phyloP scores from a whole-genome alignment of 2,329 filamentous ascomycete species.

The Aspergillus luchuensis region DNA sequence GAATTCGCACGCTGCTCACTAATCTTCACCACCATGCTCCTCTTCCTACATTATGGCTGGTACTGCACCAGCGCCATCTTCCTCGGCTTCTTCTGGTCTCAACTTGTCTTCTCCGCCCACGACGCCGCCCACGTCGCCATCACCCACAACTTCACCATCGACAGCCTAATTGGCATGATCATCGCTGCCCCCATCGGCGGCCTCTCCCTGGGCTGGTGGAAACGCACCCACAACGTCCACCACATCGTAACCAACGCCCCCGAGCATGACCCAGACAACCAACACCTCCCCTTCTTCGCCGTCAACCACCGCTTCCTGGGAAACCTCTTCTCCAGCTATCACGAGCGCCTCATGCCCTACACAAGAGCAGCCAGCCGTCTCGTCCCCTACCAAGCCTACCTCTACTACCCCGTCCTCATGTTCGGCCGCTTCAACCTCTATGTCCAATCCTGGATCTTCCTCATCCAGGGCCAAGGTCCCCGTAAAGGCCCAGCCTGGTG shows the following conservation, averaged over 20 bases:
- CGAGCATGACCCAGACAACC: conserved; percentile 93
- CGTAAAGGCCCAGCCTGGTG: conserved; percentile 75
- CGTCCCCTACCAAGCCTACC: conserved; percentile 70
- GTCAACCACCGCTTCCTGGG: conserved; percentile 80
- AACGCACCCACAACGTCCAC: conserved; percentile 90
- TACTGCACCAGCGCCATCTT: conserved; percentile 69
- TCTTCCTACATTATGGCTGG: conserved; percentile 62
- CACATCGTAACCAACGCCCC: conserved; percentile 93
- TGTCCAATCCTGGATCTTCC: conserved; percentile 74
- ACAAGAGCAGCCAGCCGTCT: conserved; percentile 70
- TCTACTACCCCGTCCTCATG: conserved; percentile 77
- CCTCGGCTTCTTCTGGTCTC: conserved; percentile 85
- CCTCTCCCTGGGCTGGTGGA: conserved; percentile 93
- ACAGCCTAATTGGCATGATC: conserved; percentile 82
- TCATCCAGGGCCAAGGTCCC: conserved; percentile 68
- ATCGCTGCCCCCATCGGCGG: conserved; percentile 87
- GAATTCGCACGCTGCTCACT: conserved; percentile 69
- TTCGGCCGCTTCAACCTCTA: conserved; percentile 88
- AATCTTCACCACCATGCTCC: conserved; percentile 55
- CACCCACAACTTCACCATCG: conserved; percentile 79
- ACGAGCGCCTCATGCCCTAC: conserved; percentile 75
- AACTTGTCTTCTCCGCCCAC: conserved; percentile 86
- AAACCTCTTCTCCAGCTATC: conserved; percentile 74
- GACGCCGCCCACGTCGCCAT: conserved; percentile 96
- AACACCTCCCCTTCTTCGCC: conserved; percentile 83